Conservation (phyloP, 108 stramenopile genomes). For the Asterionellopsis glacialis region DNA sequence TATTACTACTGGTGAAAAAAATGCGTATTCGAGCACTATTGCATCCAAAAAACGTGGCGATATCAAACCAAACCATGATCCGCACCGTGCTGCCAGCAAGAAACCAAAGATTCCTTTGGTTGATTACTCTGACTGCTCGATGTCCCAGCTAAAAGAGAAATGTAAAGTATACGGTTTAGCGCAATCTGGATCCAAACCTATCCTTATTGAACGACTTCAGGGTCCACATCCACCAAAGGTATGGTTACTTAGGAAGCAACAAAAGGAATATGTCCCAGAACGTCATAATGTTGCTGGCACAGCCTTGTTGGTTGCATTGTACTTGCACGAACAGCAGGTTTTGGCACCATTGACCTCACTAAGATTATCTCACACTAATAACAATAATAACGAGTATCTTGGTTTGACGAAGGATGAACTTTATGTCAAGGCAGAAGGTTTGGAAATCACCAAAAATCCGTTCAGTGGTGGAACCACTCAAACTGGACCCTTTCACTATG, state of each 20-base stretch:
- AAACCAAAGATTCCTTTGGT: not conserved
- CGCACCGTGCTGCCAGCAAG: no score
- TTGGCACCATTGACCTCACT: not conserved
- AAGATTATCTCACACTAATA: not conserved
- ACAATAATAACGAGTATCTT: slow-evolving; percentile 24
- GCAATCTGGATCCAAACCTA: slow-evolving; percentile 39
- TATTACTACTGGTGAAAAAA: not conserved
- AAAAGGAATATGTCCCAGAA: slow-evolving; percentile 46
- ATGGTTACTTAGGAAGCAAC: slow-evolving; percentile 15
- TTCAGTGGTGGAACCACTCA: slow-evolving; percentile 46
- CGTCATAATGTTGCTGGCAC: slow-evolving; percentile 30
- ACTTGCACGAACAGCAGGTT: slow-evolving; percentile 17
- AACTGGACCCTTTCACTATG: slow-evolving; percentile 38
- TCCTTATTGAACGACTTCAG: slow-evolving; percentile 42
- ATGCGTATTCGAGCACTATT: not conserved
- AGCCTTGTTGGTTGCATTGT: slow-evolving; percentile 51
- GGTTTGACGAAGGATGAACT: slow-evolving; percentile 51
- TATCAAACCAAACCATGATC: not conserved
- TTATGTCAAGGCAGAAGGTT: slow-evolving; percentile 43
- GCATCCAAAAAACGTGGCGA: not conserved
- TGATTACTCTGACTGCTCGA: slow-evolving; percentile 24
- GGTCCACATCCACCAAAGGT: slow-evolving; percentile 50
- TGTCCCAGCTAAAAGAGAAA: slow-evolving; percentile 28
- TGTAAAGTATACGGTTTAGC: slow-evolving; percentile 43
- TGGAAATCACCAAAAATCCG: slow-evolving; percentile 51